Evolutionary conservation across 78 protist genomes (phyloP), one percentile per base, ranked within the genome.

Genomic region (Dictyostelium capitatum): DNA sequence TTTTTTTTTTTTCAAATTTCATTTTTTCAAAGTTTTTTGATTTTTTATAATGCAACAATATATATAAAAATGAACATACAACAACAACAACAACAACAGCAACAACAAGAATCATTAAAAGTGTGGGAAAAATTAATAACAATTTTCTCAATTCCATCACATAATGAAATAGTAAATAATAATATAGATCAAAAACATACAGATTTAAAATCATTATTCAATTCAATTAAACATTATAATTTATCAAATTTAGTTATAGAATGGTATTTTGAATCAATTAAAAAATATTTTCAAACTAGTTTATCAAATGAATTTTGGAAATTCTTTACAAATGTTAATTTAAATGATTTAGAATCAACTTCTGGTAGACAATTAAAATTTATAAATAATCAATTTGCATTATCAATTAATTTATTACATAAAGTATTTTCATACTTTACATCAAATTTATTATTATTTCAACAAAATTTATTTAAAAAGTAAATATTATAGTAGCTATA

Each of bases 321-420:
- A 43, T 72, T 72, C 17, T 72, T 72, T 72, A 72, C 37, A 9
- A 43, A 43, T 64, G 73, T 64, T 11, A 57, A 57, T 57, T 57
- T 57, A 57, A 28, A 23, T 11, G 79, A 43, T 37, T 72, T 72
- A n/a, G 79, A 72, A 37, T 14, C 73, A 64, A 43, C 41, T 19
- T 20, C 23, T 15, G 41, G 53, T 4, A 72, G 41, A 43, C 51
- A 78, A 78, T 53, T 54, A 54, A 78, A 53, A 10, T 25, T 78
- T n/a, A 78, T 78, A 46, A 53, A 78, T 78, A 67, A 78, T 32
- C 83, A 78, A 54, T 78, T 78, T 78, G 17, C 83, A 32, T 28
- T 78, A 53, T 78, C 83, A 41, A 78, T 78, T 32, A 53, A 54
- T 53, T 78, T 53, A 23, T 19, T 78, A 54, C 32, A 78, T 14